These are phyloP conservation scores for Beauveria sp. DNA, from an alignment of 2,329 filamentous ascomycete species.

Conservation along the genomic window DNA sequence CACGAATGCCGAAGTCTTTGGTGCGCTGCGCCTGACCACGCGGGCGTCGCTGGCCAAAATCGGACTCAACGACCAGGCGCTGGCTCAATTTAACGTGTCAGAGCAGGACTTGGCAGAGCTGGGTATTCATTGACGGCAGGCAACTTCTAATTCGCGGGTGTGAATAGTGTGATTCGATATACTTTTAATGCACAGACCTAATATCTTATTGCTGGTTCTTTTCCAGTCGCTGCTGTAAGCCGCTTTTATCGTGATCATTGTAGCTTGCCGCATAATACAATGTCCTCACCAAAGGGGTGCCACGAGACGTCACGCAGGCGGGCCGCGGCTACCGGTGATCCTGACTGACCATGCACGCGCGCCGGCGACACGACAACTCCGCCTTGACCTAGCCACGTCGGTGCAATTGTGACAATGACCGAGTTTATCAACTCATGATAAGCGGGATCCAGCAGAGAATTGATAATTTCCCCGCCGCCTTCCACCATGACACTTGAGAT, in stretches of 20 bases:
- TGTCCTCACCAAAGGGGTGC: slow-evolving; percentile 74
- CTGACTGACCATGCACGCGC: slow-evolving; percentile 41
- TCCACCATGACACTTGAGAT: slow-evolving; percentile 85
- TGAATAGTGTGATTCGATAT: neutral
- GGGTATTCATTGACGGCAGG: neutral
- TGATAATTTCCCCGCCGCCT: slow-evolving; percentile 77
- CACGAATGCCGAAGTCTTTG: neutral
- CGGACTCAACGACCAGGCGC: neutral
- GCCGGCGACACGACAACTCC: slow-evolving; percentile 73
- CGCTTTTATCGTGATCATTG: neutral
- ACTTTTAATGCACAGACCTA: neutral
- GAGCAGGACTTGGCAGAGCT: neutral
- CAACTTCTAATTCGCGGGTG: neutral
- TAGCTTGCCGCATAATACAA: slow-evolving; percentile 69
- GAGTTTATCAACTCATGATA: slow-evolving; percentile 61
- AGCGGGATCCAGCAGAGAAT: slow-evolving; percentile 61
- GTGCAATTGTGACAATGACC: slow-evolving; percentile 82
- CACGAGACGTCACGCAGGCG: slow-evolving; percentile 62
- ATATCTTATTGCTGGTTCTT: neutral
- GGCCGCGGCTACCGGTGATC: slow-evolving; percentile 50
- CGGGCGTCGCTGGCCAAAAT: neutral
- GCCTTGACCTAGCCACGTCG: slow-evolving; percentile 78
- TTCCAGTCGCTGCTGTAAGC: neutral
- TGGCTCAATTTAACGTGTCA: neutral
- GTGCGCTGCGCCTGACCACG: neutral